phyloP scores from a whole-genome alignment of 2,329 filamentous ascomycete species.

The Penicillium sp. region DNA sequence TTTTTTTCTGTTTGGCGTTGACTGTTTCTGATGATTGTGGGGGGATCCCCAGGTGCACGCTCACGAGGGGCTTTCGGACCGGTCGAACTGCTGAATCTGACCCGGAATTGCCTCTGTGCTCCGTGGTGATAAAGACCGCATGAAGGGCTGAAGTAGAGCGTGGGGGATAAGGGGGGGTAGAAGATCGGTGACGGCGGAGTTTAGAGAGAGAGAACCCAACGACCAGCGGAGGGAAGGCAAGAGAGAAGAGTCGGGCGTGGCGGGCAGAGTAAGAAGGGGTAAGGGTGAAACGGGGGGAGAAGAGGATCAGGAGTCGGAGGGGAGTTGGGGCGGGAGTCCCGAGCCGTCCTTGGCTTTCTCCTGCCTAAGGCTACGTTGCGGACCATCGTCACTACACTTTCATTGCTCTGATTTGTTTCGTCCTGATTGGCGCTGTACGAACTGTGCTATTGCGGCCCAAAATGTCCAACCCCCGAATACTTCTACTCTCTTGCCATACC shows the following conservation, averaged over 20 bases:
- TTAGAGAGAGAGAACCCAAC: slow-evolving; percentile 10
- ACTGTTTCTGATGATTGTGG: not conserved
- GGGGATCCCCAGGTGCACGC: slow-evolving; percentile 4
- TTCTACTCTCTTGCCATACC: not conserved
- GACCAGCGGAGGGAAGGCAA: slow-evolving; percentile 19
- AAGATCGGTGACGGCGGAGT: slow-evolving; percentile 1
- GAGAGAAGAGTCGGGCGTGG: not conserved
- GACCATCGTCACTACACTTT: too few species aligned
- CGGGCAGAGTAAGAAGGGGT: not conserved
- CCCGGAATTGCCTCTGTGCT: slow-evolving; percentile 23
- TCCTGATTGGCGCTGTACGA: too few species aligned
- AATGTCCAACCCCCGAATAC: too few species aligned
- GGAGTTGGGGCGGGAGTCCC: slow-evolving; percentile 4
- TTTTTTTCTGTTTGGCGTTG: slow-evolving; percentile 2
- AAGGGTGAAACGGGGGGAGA: slow-evolving; percentile 6
- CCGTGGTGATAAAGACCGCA: slow-evolving; percentile 31
- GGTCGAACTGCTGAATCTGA: slow-evolving; percentile 24
- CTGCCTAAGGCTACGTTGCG: too few species aligned
- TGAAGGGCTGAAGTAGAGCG: slow-evolving; percentile 32
- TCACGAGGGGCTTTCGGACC: slow-evolving; percentile 25
- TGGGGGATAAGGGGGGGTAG: slow-evolving; percentile 13
- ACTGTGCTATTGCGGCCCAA: too few species aligned
- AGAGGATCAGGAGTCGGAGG: slow-evolving; percentile 7
- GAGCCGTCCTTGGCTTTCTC: too few species aligned
- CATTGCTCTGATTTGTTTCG: too few species aligned